These are phyloP conservation scores for Cercospora zeina DNA, from an alignment of 2,329 filamentous ascomycete genomes.

Conservation along the genomic window DNA sequence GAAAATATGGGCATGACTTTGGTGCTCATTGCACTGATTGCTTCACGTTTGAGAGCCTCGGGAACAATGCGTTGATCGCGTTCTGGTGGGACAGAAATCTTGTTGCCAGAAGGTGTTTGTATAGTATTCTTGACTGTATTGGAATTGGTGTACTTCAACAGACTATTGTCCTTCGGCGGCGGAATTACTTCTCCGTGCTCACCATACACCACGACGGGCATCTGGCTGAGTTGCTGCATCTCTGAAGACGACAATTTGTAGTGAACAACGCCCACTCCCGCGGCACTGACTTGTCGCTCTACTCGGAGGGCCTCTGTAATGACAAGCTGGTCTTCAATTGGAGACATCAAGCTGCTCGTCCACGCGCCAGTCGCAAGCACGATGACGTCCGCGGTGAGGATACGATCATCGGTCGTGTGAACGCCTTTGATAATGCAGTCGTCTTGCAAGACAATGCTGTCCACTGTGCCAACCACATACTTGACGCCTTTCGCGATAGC, in stretches of 20 bases:
- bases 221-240: conserved; percentile 48
- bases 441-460: conserved; percentile 46
- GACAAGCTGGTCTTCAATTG: conserved; percentile 48
- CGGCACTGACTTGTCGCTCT: conserved; percentile 57
- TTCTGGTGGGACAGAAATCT: conserved; percentile 53
- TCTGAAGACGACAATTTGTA: conserved; percentile 55
- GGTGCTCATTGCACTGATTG: conserved; percentile 20
- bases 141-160: conserved; percentile 64
- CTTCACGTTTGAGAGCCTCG: conserved; percentile 23
- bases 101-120: conserved; percentile 50
- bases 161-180: conserved; percentile 49
- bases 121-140: conserved; percentile 54
- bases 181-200: conserved; percentile 52
- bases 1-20: conserved; percentile 40
- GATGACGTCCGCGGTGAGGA: conserved; percentile 55
- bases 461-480: conserved; percentile 49
- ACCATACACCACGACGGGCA: conserved; percentile 58
- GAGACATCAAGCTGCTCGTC: conserved; percentile 56
- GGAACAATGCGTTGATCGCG: conserved; percentile 24
- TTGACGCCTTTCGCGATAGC: conserved; percentile 50
- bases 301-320: conserved; percentile 51
- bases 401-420: conserved; percentile 49
- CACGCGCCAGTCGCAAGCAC: conserved; percentile 60
- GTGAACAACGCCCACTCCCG: conserved; percentile 61
- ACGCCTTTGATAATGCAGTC: conserved; percentile 47